phyloP scores from a whole-genome alignment of 1,284 basidiomycete genomes.

The Wolfiporia cocos region DNA sequence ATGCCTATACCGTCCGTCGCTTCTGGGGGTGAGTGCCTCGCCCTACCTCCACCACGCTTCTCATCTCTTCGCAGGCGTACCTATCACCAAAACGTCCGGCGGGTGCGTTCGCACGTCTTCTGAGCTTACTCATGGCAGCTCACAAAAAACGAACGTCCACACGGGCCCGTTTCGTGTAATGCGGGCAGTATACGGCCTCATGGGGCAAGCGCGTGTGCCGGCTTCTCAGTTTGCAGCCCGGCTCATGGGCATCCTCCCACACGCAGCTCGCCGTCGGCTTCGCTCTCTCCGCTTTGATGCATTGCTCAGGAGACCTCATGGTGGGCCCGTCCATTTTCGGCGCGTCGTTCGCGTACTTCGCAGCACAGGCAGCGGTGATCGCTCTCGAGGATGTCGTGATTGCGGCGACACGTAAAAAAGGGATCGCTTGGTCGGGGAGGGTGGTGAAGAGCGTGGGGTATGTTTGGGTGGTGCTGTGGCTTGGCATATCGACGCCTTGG shows the following conservation, averaged over 20 bases:
- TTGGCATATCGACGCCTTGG: slow-evolving; percentile 9
- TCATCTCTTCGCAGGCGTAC: slow-evolving; percentile 18
- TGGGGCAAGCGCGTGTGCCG: slow-evolving; percentile 16
- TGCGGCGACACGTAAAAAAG: slow-evolving; percentile 3
- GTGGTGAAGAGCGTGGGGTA: slow-evolving; percentile 8
- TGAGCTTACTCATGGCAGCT: background rate
- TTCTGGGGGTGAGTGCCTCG: slow-evolving; percentile 34
- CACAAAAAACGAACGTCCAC: too few relatives aligned
- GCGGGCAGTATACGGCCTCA: slow-evolving; percentile 14
- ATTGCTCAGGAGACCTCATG: slow-evolving; percentile 18
- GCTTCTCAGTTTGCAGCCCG: slow-evolving; percentile 13
- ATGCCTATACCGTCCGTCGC: slow-evolving; percentile 29
- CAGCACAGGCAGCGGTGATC: slow-evolving; percentile 23
- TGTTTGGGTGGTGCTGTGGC: slow-evolving; percentile 14
- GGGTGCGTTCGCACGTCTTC: slow-evolving; percentile 10
- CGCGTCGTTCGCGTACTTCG: slow-evolving; percentile 22
- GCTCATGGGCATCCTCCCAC: slow-evolving; percentile 21
- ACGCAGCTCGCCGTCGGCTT: slow-evolving; percentile 28
- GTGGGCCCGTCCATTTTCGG: slow-evolving; percentile 9
- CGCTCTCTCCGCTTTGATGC: slow-evolving; percentile 25
- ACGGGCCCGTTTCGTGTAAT: slow-evolving; percentile 2
- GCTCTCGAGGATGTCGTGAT: slow-evolving; percentile 25
- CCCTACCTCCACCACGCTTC: background rate
- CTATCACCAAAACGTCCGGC: slow-evolving; percentile 26
- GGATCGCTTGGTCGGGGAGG: too few relatives aligned